Base-by-base conservation (phyloP, 176 grass and related monocot genomes). In the Urochloa ruziziensis region DNA sequence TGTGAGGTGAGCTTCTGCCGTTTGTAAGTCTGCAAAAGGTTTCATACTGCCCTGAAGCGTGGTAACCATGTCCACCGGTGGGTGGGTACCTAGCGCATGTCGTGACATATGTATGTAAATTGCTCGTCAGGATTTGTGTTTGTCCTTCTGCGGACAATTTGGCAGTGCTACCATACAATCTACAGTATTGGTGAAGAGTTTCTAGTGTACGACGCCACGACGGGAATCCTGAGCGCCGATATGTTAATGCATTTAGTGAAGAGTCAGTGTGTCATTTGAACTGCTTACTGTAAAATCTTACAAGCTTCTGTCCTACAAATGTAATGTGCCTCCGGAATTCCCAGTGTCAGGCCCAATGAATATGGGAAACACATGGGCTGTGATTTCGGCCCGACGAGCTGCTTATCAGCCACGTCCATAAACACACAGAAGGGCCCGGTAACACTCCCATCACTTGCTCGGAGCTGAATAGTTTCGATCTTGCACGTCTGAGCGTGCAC, bases 1-100 rank as follows among this genome's bases (percentile, higher is more conserved):
- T 82, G 71, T 82, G 83, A 90, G 73, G 88, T 86, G 79, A 86
- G 79, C 88, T 66, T 67, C 73, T 82, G 73, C 48, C 32, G 73
- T 78, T 86, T 58, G 7, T 29, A 54, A 61, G 4, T 40, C 39
- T 40, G 39, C 39, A 67, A 58, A 84, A 73, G 27, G 29, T 28
- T 24, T n/a, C 39, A 28, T 30, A 59, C 15, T 77, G 14, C 14
- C 67, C 14, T 10, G 10, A 11, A 46, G 43, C 43, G 0, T 61
- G 78, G 59, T 58, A 51, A 53, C 58, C 58, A 27, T 79, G 86
- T 63, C 32, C 44, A 65, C 44, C 43, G 21, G 60, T 67, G 30
- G 11, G 18, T 32, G 15, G 3, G 34, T 35, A 32, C 33, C 36
- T 48, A 60, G 57, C 21, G 42, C n/a, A 44, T 12, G 18, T 28